A percentile compares a stretch with the other conserved stretches of the same genome.
These are phyloP conservation scores for Wickerhamomyces subpelliculosus DNA, from an alignment of 805 yeast genomes.

Conservation along the genomic window DNA sequence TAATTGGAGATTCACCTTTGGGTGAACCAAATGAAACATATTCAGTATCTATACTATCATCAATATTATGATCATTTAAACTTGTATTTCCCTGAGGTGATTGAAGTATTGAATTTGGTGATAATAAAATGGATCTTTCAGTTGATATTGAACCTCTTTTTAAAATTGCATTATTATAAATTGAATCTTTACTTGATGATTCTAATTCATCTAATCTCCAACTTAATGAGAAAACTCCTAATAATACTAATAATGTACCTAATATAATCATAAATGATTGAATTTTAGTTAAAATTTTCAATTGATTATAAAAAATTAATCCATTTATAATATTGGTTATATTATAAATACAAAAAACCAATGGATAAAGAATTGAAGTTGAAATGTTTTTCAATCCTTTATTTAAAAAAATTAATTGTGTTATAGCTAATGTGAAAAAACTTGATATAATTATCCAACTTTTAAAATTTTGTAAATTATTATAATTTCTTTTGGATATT, in stretches of 20 bases:
- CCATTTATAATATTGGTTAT: slow-evolving; percentile 62
- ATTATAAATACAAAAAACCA: slow-evolving; percentile 80
- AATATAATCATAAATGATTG: slow-evolving; percentile 40
- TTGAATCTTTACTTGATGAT: slow-evolving; percentile 27
- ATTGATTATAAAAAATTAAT: slow-evolving; percentile 49
- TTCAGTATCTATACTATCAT: slow-evolving; percentile 11
- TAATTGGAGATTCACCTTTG: slow-evolving; percentile 15
- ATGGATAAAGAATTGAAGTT: slow-evolving; percentile 75
- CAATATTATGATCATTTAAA: neutral
- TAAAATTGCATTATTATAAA: neutral
- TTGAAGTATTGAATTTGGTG: slow-evolving; percentile 12
- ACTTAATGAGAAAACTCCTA: slow-evolving; percentile 64
- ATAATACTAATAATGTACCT: slow-evolving; percentile 34
- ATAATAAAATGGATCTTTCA: slow-evolving; percentile 9
- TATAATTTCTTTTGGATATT: slow-evolving; percentile 26
- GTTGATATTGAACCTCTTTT: neutral
- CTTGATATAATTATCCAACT: slow-evolving; percentile 45
- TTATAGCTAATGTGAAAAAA: slow-evolving; percentile 57
- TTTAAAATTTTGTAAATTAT: slow-evolving; percentile 32
- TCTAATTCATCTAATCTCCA: slow-evolving; percentile 34
- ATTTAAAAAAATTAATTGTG: slow-evolving; percentile 69
- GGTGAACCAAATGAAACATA: slow-evolving; percentile 37
- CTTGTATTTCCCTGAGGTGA: neutral
- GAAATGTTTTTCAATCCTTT: slow-evolving; percentile 63
- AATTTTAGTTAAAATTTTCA: slow-evolving; percentile 27